phyloP scores from a whole-genome alignment of 768 basidiomycete species.

The Phaeotremella skinneri region DNA sequence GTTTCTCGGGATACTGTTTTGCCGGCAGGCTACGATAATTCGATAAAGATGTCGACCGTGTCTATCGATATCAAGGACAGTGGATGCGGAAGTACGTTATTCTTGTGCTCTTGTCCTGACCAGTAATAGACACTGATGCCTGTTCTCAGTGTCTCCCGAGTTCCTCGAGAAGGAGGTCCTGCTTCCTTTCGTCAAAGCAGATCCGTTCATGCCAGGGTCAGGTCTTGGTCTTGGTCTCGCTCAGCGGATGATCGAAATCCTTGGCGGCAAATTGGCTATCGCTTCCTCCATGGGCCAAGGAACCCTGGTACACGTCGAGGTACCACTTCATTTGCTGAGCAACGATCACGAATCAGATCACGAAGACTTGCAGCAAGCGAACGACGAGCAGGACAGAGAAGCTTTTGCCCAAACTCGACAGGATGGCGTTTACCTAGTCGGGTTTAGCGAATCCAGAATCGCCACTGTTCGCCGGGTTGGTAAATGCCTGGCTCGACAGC shows the following conservation, averaged over 20 bases:
- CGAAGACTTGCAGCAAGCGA: slow-evolving; percentile 16
- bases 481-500: slow-evolving; percentile 31
- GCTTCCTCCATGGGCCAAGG: slow-evolving; percentile 37
- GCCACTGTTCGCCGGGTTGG: slow-evolving; percentile 26
- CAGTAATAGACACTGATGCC: not conserved
- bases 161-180: slow-evolving; percentile 40
- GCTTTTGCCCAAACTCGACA: slow-evolving; percentile 9
- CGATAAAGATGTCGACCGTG: slow-evolving; percentile 35
- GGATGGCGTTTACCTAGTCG: slow-evolving; percentile 28
- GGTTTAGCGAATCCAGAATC: slow-evolving; percentile 24
- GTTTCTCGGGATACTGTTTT: slow-evolving; percentile 35
- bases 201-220: slow-evolving; percentile 42
- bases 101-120: not conserved
- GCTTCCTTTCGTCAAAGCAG: slow-evolving; percentile 40
- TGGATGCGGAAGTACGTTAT: slow-evolving; percentile 43
- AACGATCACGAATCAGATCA: slow-evolving; percentile 36
- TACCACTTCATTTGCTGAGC: slow-evolving; percentile 39
- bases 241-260: slow-evolving; percentile 46
- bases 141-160: slow-evolving; percentile 31
- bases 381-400: not conserved
- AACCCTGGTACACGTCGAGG: slow-evolving; percentile 43
- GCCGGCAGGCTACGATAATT: slow-evolving; percentile 43
- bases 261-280: slow-evolving; percentile 47
- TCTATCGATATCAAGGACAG: slow-evolving; percentile 46
- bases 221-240: slow-evolving; percentile 45